Evolutionary conservation across 2,329 filamentous ascomycete species (phyloP), one percentile per base, ranked within the genome.

Genomic region (Alternaria arbusti): DNA sequence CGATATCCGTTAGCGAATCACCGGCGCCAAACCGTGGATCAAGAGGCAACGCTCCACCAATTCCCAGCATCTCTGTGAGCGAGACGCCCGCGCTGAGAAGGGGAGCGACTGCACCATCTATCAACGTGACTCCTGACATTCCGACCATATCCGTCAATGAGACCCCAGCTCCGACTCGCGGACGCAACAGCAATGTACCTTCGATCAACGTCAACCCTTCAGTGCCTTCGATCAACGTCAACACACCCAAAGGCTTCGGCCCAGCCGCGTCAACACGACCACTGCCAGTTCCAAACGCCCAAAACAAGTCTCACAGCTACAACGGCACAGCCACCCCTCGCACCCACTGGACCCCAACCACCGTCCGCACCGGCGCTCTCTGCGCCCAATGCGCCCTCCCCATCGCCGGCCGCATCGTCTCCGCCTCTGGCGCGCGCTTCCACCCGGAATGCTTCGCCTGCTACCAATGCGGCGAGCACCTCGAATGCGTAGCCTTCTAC

Each of bases 401-500:
- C 1, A 98, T 99, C 70, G 89, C 96, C 61, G 96, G 96, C 3
- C 92, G 95, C 61, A 95, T 97, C 68, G 91, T 98, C 22, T 92
- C 91, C 5, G 89, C 97, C 7, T 90, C 89, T 2, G 93, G 93
- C 25, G 85, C 87, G 43, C 91, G 94, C 20, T 98, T 98, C 79
- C 96, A 99, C 72, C 94, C 96, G 0, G 89, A 94, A 68, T 99
- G 96, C 81, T 98, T 99, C 83, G 86, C 88, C 46, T 99, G 96
- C 83, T 91, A 93, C 78, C 87, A 92, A 64, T 99, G 96, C 79
- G 89, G 90, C 28, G 97, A 94, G 10, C 87, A 90, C 20, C 90
- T 99, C 17, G 96, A 99, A 82, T 95, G 94, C 59, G 92, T 99
- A 61, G 96, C 97, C 72, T 98, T 99, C 79, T 97, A 96, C 70